Evolutionary conservation across 345 rosid genomes (phyloP).

Genomic region (Populus pruinosa): DNA sequence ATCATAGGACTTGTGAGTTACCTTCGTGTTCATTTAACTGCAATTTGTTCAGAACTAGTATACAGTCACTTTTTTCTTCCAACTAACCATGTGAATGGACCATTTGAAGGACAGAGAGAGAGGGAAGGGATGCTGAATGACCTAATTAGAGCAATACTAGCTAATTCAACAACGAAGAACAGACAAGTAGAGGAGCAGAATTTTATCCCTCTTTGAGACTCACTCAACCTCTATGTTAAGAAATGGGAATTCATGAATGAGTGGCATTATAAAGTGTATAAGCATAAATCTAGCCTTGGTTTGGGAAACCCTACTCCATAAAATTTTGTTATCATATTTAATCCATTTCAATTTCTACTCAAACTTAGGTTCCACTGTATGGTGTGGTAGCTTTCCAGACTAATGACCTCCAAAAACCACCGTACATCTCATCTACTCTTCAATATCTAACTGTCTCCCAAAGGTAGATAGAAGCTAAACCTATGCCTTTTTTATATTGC

Average conservation of each 20-base stretch:
- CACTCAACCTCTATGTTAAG: slow-evolving; percentile 16
- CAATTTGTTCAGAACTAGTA: background rate
- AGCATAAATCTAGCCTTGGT: background rate
- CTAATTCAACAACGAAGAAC: slow-evolving; percentile 20
- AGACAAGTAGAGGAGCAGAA: slow-evolving; percentile 11
- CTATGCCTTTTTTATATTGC: slow-evolving; percentile 7
- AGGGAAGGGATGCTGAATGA: background rate
- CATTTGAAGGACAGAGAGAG: background rate
- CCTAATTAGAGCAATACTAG: background rate
- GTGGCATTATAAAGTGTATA: slow-evolving; percentile 5
- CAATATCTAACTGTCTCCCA: slow-evolving; percentile 49
- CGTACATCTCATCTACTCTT: slow-evolving; percentile 38
- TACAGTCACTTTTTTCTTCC: slow-evolving; percentile 2
- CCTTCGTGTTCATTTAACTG: background rate
- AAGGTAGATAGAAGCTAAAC: slow-evolving; percentile 11
- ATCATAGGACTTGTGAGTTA: background rate
- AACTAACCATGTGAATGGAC: background rate
- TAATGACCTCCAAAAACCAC: slow-evolving; percentile 32
- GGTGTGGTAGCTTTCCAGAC: slow-evolving; percentile 14
- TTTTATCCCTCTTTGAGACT: background rate
- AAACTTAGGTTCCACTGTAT: slow-evolving; percentile 8
- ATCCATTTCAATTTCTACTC: slow-evolving; percentile 9
- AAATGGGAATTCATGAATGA: slow-evolving; percentile 25
- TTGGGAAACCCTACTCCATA: slow-evolving; percentile 5
- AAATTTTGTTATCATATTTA: slow-evolving; percentile 8